Conservation (phyloP, 1,139 yeast species). For the Kodamaea ohmeri region DNA sequence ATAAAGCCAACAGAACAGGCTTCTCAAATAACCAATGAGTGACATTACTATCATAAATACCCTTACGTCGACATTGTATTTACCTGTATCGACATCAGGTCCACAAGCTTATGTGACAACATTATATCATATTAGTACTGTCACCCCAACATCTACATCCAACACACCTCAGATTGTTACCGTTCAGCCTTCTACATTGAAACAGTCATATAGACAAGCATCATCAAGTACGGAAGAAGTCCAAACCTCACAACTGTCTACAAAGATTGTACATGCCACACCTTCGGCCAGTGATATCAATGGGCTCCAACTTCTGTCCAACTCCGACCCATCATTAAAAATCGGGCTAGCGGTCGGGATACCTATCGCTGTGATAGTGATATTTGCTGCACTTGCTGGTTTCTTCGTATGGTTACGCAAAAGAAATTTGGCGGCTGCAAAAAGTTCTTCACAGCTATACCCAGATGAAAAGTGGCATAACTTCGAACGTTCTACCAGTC, state of each 20-base stretch:
- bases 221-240: neutral
- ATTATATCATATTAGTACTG: neutral
- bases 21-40: constrained; percentile 1
- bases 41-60: constrained; percentile 6
- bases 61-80: constrained; percentile 3
- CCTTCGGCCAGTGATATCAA: neutral
- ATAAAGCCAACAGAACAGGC: neutral
- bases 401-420: constrained; percentile 21
- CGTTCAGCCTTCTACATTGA: no score
- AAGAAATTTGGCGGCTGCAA: constrained; percentile 17
- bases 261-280: neutral
- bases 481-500: neutral
- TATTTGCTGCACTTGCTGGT: constrained; percentile 26
- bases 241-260: no score
- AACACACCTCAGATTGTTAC: no score
- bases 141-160: neutral
- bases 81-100: neutral
- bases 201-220: no score
- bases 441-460: constrained; percentile 10
- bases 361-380: constrained; percentile 36
- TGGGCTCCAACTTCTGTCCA: constrained; percentile 3
- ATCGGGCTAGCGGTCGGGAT: constrained; percentile 44
- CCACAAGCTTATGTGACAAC: constrained; percentile 3
- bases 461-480: constrained; percentile 2
- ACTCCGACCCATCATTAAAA: constrained; percentile 16